A percentile compares a stretch with the other conserved stretches of the same genome.
These are phyloP conservation scores for Leavenworthia alabamica DNA, from an alignment of 345 rosid genomes.

Conservation along the genomic window DNA sequence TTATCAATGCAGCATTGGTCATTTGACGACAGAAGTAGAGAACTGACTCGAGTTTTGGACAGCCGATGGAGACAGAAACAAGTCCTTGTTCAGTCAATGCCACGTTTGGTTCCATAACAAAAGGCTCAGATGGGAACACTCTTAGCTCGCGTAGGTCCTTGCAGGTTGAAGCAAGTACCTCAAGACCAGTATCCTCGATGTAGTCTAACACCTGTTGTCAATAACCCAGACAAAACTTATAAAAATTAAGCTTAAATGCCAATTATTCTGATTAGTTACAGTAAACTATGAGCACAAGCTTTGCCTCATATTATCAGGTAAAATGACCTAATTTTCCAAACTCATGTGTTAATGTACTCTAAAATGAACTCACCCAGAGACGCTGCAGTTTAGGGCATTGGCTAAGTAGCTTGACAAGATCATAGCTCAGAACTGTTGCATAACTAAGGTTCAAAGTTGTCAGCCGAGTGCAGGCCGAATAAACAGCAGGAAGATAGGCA, in stretches of 20 bases:
- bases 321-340: background rate
- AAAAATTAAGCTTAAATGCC: background rate
- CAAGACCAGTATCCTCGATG: conserved; percentile 88
- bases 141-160: conserved; percentile 78
- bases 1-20: conserved; percentile 73
- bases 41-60: conserved; percentile 81
- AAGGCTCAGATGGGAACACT: conserved; percentile 91
- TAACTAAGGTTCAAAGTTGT: conserved; percentile 78
- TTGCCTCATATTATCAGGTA: background rate
- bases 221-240: background rate
- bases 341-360: background rate
- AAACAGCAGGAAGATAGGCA: conserved; percentile 68
- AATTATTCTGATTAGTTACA: background rate
- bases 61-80: conserved; percentile 69
- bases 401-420: conserved; percentile 65
- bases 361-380: conserved; percentile 56
- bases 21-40: conserved; percentile 86
- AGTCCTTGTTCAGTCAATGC: conserved; percentile 83
- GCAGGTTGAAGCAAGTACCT: conserved; percentile 62
- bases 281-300: background rate
- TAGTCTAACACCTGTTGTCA: conserved; percentile 65
- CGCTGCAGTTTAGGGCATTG: conserved; percentile 71
- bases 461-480: conserved; percentile 54
- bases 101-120: conserved; percentile 53
- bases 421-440: conserved; percentile 61